These are phyloP conservation scores for Melaleuca alternifolia DNA, from an alignment of 345 rosid genomes.

Conservation along the genomic window DNA sequence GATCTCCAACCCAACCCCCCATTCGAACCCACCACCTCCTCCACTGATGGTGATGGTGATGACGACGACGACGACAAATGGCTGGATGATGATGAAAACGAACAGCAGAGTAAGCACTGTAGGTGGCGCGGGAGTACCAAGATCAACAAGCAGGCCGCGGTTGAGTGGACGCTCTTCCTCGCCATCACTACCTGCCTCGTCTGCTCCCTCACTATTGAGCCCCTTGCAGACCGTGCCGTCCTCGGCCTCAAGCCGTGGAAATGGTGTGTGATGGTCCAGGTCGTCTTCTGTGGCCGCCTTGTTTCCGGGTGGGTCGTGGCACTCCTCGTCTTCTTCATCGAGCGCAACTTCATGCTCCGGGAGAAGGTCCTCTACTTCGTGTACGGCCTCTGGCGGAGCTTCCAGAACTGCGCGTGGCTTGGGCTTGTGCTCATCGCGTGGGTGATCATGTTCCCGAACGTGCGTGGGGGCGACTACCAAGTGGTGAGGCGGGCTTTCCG, in stretches of 20 bases:
- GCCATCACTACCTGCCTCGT: conserved; percentile 23
- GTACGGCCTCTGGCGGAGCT: conserved; percentile 20
- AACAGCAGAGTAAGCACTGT: neutral
- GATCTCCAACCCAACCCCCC: conserved; percentile 1
- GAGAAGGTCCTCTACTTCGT: conserved; percentile 35
- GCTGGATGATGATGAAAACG: conserved; percentile 9
- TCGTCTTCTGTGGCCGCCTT: conserved; percentile 21
- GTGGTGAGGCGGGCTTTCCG: conserved; percentile 15
- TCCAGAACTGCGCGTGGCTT: conserved; percentile 29
- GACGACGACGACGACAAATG: conserved; percentile 20
- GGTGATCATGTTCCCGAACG: conserved; percentile 13
- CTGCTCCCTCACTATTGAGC: conserved; percentile 13
- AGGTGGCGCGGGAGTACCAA: conserved; percentile 4
- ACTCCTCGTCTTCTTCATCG: conserved; percentile 17
- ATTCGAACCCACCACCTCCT: neutral
- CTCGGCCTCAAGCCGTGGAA: conserved; percentile 36
- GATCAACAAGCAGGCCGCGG: conserved; percentile 8
- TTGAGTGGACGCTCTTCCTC: conserved; percentile 24
- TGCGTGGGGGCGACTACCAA: conserved; percentile 16
- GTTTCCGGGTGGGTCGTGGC: conserved; percentile 20
- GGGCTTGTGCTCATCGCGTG: conserved; percentile 19
- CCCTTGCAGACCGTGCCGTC: neutral
- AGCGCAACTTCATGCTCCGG: conserved; percentile 27
- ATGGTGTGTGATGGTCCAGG: conserved; percentile 40
- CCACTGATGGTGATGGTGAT: neutral